phyloP scores from a whole-genome alignment of 169 alveolate genomes.

The Toxoplasma gondii region DNA sequence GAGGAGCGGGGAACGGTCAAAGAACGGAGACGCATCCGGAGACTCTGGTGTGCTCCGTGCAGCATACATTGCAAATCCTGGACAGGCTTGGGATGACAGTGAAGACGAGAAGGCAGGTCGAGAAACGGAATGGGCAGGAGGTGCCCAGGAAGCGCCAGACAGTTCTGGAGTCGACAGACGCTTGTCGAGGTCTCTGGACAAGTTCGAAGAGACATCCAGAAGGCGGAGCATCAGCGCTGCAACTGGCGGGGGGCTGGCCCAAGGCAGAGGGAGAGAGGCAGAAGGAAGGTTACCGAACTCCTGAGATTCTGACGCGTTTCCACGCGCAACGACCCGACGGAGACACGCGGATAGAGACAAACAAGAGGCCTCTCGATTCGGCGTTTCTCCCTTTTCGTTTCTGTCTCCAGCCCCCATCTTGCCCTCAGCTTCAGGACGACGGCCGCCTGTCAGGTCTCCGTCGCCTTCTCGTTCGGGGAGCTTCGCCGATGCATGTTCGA shows the following conservation, averaged over 20 bases:
- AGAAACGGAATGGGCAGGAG: background rate
- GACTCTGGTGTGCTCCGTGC: no score
- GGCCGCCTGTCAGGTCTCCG: background rate
- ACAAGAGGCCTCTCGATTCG: background rate
- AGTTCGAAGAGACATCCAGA: background rate
- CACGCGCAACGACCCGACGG: background rate
- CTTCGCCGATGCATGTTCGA: slow-evolving; percentile 15
- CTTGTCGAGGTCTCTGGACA: background rate
- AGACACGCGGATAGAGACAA: background rate
- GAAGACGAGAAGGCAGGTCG: background rate
- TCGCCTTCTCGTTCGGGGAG: background rate
- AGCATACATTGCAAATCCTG: no score
- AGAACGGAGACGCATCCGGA: background rate
- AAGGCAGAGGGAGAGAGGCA: background rate
- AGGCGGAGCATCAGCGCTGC: slow-evolving; percentile 1
- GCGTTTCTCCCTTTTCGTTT: background rate
- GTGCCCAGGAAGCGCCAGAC: background rate
- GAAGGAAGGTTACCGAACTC: no score
- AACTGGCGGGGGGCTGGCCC: background rate
- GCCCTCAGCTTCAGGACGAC: no score
- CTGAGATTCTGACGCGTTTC: background rate
- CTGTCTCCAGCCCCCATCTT: no score
- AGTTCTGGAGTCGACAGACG: background rate
- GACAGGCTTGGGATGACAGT: background rate
- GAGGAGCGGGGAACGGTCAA: background rate